Evolutionary conservation across 2,329 filamentous ascomycete species (phyloP).

Genomic region (Fusarium redolens): DNA sequence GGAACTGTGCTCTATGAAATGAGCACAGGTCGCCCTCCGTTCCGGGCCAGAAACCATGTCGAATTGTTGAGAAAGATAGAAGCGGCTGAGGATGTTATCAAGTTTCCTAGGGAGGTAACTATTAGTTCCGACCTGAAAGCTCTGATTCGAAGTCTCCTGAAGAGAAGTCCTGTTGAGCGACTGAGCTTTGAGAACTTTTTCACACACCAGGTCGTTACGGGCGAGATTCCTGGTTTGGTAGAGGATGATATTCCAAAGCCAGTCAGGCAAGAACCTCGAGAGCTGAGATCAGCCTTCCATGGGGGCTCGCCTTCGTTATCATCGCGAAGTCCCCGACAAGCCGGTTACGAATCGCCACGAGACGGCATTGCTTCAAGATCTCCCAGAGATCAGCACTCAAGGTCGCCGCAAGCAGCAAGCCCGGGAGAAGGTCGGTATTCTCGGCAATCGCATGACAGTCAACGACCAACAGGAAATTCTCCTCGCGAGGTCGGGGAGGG

Average conservation of each 20-base stretch:
- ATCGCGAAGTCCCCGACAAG: conserved; percentile 50
- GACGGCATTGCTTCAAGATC: conserved; percentile 52
- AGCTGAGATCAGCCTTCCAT: conserved; percentile 51
- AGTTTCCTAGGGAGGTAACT: conserved; percentile 78
- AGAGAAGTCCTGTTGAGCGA: conserved; percentile 85
- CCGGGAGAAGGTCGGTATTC: conserved; percentile 53
- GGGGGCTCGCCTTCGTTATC: conserved; percentile 45
- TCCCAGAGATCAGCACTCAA: conserved; percentile 56
- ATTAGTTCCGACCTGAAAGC: conserved; percentile 82
- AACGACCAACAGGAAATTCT: conserved; percentile 53
- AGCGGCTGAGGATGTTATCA: conserved; percentile 84
- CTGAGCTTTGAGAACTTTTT: conserved; percentile 91
- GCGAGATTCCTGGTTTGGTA: conserved; percentile 82
- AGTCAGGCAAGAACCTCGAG: conserved; percentile 52
- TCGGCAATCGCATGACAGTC: conserved; percentile 43
- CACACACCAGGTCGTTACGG: conserved; percentile 75
- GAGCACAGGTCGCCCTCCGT: conserved; percentile 90
- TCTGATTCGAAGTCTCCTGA: conserved; percentile 83
- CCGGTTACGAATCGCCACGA: conserved; percentile 51
- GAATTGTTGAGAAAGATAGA: conserved; percentile 94
- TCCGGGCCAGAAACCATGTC: conserved; percentile 92
- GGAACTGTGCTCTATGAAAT: conserved; percentile 97
- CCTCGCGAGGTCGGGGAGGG: conserved; percentile 61
- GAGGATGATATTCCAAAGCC: conserved; percentile 75
- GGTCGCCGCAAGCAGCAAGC: conserved; percentile 58